These are phyloP conservation scores for Botrytis aclada DNA, from an alignment of 2,329 filamentous ascomycete genomes.

Conservation along the genomic window DNA sequence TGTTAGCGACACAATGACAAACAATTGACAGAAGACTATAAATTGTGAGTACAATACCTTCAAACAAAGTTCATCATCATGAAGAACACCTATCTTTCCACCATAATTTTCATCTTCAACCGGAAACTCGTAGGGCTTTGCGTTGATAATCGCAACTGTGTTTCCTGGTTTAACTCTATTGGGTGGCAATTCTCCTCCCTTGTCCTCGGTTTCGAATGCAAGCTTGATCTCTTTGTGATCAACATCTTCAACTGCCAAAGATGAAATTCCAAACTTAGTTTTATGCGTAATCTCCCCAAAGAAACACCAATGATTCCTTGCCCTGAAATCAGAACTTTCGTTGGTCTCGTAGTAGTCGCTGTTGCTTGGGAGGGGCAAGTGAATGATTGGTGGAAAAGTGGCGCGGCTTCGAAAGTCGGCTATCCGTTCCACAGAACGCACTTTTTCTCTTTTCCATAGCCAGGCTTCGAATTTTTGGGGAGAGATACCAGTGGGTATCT, in stretches of 20 bases:
- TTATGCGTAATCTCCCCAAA: conserved; percentile 28
- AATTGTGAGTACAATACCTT: too few relatives aligned
- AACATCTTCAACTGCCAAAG: conserved; percentile 34
- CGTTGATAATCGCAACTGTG: conserved; percentile 29
- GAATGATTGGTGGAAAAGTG: conserved; percentile 30
- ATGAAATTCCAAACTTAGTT: conserved; percentile 26
- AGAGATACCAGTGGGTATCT: conserved; percentile 21
- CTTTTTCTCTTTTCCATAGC: conserved; percentile 29
- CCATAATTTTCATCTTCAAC: not conserved
- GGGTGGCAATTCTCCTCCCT: conserved; percentile 32
- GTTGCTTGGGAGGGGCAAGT: conserved; percentile 23
- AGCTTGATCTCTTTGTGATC: conserved; percentile 31
- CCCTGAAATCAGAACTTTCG: conserved; percentile 14
- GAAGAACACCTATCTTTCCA: conserved; percentile 22
- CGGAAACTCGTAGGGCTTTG: conserved; percentile 21
- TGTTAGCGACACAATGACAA: too few relatives aligned
- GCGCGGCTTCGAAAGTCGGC: conserved; percentile 22
- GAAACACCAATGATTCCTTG: conserved; percentile 28
- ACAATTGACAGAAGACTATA: too few relatives aligned
- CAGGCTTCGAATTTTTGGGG: conserved; percentile 27
- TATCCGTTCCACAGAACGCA: conserved; percentile 17
- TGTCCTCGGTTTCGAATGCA: conserved; percentile 33
- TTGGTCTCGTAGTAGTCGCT: conserved; percentile 25
- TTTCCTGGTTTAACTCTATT: conserved; percentile 23
- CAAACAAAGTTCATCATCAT: conserved; percentile 24